Percentiles rank a stretch among this genome's conserved stretches.
Conservation (phyloP, 331 rosid species). For the Telfairia occidentalis region DNA sequence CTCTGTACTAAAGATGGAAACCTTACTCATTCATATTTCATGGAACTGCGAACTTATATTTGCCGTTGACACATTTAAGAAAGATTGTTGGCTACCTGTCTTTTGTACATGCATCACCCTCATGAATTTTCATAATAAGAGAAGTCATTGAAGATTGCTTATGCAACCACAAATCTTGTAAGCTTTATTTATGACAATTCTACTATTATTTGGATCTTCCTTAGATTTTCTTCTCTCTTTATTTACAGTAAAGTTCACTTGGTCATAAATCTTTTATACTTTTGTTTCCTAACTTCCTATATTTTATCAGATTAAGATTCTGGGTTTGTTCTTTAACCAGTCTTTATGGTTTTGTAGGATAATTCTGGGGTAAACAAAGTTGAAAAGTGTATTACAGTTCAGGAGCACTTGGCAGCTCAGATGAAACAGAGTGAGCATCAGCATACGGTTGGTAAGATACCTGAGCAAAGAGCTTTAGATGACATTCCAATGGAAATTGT, state of each 20-base stretch:
- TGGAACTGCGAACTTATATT: constrained; percentile 17
- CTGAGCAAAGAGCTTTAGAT: constrained; percentile 56
- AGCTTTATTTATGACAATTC: background rate
- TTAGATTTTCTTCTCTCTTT: background rate
- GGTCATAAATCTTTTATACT: background rate
- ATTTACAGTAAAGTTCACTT: background rate
- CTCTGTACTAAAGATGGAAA: background rate
- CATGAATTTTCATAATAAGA: background rate
- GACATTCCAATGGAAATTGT: constrained; percentile 95
- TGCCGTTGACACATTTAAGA: constrained; percentile 29
- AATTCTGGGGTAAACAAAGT: constrained; percentile 31
- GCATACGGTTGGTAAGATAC: constrained; percentile 25
- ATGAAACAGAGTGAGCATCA: constrained; percentile 38
- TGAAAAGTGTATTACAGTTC: constrained; percentile 30
- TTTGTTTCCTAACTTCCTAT: background rate
- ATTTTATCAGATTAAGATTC: background rate
- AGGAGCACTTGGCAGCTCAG: constrained; percentile 28
- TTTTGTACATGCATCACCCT: background rate
- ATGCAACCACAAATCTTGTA: constrained; percentile 23
- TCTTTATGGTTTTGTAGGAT: constrained; percentile 36
- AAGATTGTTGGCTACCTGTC: constrained; percentile 23
- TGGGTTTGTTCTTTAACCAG: background rate
- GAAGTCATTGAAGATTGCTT: background rate
- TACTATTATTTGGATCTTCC: background rate
- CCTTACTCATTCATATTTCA: background rate